A percentile compares a stretch with the other conserved stretches of the same genome.
phyloP scores from a whole-genome alignment of 768 basidiomycete species.

The Trametes punicea region DNA sequence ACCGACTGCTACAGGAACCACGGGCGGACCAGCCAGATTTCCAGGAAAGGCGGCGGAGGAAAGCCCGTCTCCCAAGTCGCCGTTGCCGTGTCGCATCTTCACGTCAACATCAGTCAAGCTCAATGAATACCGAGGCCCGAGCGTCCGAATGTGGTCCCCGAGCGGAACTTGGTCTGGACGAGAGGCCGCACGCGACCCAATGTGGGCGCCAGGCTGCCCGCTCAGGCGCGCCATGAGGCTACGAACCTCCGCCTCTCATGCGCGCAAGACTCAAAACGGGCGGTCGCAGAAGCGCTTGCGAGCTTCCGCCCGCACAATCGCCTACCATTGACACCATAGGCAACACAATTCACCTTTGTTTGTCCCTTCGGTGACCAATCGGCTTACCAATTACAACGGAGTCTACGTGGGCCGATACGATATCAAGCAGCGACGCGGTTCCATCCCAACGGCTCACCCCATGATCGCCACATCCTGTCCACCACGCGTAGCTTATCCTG shows the following conservation, averaged over 20 bases:
- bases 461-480: constrained; percentile 86
- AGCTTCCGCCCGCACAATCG: not conserved
- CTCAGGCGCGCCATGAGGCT: constrained; percentile 5
- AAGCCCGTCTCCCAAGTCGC: not conserved
- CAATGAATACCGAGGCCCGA: constrained; percentile 9
- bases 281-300: not conserved
- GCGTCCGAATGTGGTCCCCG: not conserved
- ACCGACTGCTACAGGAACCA: not conserved
- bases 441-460: constrained; percentile 73
- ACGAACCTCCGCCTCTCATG: constrained; percentile 7
- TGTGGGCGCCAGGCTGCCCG: not conserved
- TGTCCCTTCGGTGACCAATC: not conserved
- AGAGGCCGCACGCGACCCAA: not conserved
- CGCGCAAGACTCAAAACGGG: not conserved
- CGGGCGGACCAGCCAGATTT: constrained; percentile 1
- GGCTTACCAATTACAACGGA: not conserved
- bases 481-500: constrained; percentile 75
- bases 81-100: constrained; percentile 8
- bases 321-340: not conserved
- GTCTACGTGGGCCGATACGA: not conserved
- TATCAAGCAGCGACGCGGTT: constrained; percentile 27
- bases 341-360: not conserved
- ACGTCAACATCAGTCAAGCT: constrained; percentile 1
- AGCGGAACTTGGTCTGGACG: not conserved
- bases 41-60: constrained; percentile 3